Conservation (phyloP, 768 basidiomycete genomes). For the Kwoniella mangroviensis region DNA sequence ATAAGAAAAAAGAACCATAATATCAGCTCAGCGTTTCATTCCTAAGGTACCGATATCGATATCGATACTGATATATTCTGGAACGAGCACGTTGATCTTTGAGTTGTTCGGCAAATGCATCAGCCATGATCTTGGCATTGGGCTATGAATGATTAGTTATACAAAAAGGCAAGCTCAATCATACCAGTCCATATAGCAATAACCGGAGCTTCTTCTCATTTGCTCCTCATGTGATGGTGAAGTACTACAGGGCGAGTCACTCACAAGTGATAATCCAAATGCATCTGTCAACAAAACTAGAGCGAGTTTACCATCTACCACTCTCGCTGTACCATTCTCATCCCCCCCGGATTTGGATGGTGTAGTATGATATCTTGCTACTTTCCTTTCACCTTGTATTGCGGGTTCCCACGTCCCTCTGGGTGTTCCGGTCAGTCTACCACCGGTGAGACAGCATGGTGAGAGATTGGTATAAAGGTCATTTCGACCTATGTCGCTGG, state of each 20-base stretch:
- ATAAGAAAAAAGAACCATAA: neutral
- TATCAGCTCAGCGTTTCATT: too few relatives aligned
- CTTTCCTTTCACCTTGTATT: constrained; percentile 5
- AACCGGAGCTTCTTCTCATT: too few relatives aligned
- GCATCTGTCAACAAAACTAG: constrained; percentile 36
- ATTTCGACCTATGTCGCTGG: too few relatives aligned
- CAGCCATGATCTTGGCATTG: constrained; percentile 45
- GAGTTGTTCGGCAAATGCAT: constrained; percentile 38
- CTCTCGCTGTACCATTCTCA: neutral
- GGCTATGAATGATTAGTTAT: constrained; percentile 18
- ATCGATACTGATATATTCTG: constrained; percentile 42
- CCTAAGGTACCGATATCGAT: too few relatives aligned
- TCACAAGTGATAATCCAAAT: constrained; percentile 33
- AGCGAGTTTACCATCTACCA: constrained; percentile 28
- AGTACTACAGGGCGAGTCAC: neutral
- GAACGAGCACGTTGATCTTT: constrained; percentile 40
- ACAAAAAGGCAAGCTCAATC: too few relatives aligned
- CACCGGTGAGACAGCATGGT: constrained; percentile 38
- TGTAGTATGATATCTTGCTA: constrained; percentile 37
- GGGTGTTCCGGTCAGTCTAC: constrained; percentile 28
- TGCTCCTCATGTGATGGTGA: too few relatives aligned
- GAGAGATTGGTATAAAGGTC: constrained; percentile 36
- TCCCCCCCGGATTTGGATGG: constrained; percentile 14
- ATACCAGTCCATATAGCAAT: too few relatives aligned
- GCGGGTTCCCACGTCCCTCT: constrained; percentile 27